Evolutionary conservation across 164 flowering plant species (phyloP).

Genomic region (Dillenia suffruticosa): DNA sequence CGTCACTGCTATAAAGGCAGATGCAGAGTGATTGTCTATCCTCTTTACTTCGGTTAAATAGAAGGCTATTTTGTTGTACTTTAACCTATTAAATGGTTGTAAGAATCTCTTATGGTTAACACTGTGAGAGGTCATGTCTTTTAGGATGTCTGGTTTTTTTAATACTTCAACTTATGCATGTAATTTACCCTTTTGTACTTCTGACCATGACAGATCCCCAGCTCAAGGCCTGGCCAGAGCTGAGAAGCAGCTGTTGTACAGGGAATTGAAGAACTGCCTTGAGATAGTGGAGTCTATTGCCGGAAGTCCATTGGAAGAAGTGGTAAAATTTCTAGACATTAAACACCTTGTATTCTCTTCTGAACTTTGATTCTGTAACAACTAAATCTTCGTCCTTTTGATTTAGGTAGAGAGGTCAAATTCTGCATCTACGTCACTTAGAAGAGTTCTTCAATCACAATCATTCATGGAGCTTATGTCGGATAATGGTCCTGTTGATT

Average conservation of each 20-base stretch:
- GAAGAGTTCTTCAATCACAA: conserved; percentile 59
- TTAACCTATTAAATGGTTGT: background rate
- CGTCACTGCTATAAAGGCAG: conserved; percentile 65
- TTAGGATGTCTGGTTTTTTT: background rate
- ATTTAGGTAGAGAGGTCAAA: conserved; percentile 70
- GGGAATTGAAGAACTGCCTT: conserved; percentile 59
- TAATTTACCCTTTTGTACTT: conserved; percentile 10
- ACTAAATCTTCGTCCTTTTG: conserved; percentile 7
- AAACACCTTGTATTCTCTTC: background rate
- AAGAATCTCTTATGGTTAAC: background rate
- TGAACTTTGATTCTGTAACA: background rate
- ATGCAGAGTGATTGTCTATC: conserved; percentile 55
- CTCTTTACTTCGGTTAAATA: conserved; percentile 28
- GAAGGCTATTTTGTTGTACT: conserved; percentile 3
- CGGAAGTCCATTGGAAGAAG: conserved; percentile 51
- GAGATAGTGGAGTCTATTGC: conserved; percentile 60
- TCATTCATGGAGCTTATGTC: conserved; percentile 59
- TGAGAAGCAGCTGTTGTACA: conserved; percentile 56
- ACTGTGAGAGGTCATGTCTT: background rate
- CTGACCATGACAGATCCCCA: conserved; percentile 40
- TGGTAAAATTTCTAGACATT: conserved; percentile 40
- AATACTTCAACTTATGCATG: background rate
- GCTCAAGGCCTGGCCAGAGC: conserved; percentile 40
- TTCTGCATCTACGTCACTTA: conserved; percentile 59
- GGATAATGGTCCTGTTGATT: conserved; percentile 66